Evolutionary conservation across 768 basidiomycete genomes (phyloP), one percentile per base, ranked within the genome.

Genomic region (Hydnomerulius pinastri): DNA sequence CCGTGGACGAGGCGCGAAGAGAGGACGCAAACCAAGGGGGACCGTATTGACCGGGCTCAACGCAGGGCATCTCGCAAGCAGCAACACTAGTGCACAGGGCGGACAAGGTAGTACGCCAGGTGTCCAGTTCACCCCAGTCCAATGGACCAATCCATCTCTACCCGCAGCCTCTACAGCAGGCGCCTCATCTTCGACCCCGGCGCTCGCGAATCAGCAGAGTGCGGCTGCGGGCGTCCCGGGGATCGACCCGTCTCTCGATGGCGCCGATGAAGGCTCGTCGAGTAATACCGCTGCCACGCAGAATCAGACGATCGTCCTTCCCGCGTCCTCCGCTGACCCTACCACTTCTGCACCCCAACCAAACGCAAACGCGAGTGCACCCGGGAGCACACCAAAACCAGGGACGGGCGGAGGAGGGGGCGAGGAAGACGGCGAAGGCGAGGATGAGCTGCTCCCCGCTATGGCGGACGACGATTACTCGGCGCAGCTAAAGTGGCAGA

Each of bases 391-490:
- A 39, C 38, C 46, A 18, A 69, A 61, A 36, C 21, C 28, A 24
- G 62, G 50, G 1, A 18, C 53, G 1, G 41, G 43, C 15, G 54
- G 40, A 8, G 65, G 51, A 32, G 62, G n/a, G 3, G 46, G 50
- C 32, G 74, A 75, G 28, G 79, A 78, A 41, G 79, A 86, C n/a
- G 87, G 70, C 0, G 90, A 86, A 50, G 87, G 79, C 9, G 89
- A 91, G 43, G 90, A 92, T 50, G 88, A 92, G 56, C 64, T 89
- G 36, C 64, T 90, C 28, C 87, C 88, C 37, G 87, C 86, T 7
- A 91, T 92, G 90, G 90, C 89, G 2, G 90, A 92, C 53, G 90
- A 92, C 54, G 90, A 92, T 55, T 92, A 90, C 66, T 90, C 89
- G 10, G 87, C 88, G 2, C 90, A 91, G 59, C 64, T 86, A 47